Conservation (phyloP, 495 filamentous ascomycete species). For the Rostrohypoxylon terebratum region DNA sequence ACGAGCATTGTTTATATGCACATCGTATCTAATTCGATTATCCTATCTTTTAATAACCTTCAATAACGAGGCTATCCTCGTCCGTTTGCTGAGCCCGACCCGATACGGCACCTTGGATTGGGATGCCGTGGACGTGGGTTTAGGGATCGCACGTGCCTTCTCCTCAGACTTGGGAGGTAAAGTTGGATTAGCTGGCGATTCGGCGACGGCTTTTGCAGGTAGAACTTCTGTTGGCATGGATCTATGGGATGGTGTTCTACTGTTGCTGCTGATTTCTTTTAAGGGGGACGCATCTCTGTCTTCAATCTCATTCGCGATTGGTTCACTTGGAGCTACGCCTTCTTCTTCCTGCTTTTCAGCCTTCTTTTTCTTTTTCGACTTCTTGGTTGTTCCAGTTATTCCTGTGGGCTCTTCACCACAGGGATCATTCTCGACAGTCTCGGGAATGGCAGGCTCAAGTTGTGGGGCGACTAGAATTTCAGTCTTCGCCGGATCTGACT, state of each 20-base stretch:
- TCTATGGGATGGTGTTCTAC: constrained; percentile 26
- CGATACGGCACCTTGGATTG: constrained; percentile 66
- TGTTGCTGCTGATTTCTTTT: constrained; percentile 41
- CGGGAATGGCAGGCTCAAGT: neutral
- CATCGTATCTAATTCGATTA: neutral
- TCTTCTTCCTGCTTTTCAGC: constrained; percentile 11
- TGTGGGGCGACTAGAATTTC: constrained; percentile 5
- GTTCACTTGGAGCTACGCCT: neutral
- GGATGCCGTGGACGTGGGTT: constrained; percentile 26
- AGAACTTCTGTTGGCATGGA: constrained; percentile 5
- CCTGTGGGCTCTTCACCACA: neutral
- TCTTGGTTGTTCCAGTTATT: constrained; percentile 1
- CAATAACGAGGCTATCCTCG: constrained; percentile 73
- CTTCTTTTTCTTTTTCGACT: constrained; percentile 23
- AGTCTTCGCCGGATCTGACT: constrained; percentile 38
- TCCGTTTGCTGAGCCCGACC: constrained; percentile 74
- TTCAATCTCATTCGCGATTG: neutral
- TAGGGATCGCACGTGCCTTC: constrained; percentile 24
- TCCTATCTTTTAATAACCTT: constrained; percentile 70
- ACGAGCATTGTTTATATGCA: neutral
- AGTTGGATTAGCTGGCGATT: constrained; percentile 21
- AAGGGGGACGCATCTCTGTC: constrained; percentile 22
- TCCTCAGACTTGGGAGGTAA: constrained; percentile 12
- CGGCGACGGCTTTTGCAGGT: constrained; percentile 8
- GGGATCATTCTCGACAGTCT: neutral